These are phyloP conservation scores for Citeromyces nyonsensis DNA, from an alignment of 805 yeast species.

Conservation along the genomic window DNA sequence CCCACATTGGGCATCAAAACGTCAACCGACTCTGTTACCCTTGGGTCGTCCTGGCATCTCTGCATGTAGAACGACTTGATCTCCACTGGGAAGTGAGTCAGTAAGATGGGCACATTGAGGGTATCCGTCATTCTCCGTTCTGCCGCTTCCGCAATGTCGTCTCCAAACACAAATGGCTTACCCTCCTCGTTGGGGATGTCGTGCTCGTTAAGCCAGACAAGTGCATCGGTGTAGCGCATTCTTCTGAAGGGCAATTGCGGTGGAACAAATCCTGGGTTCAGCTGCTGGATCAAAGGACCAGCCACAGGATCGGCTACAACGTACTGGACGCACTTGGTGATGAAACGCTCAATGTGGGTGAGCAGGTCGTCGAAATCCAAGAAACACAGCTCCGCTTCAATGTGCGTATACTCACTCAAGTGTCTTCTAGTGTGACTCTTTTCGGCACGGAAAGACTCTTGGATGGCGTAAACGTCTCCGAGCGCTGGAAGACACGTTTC, in stretches of 20 bases:
- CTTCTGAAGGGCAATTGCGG: conserved; percentile 84
- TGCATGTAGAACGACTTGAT: conserved; percentile 98
- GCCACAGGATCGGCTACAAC: conserved; percentile 84
- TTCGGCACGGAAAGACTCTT: conserved; percentile 98
- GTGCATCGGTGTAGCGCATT: conserved; percentile 80
- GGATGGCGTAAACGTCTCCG: conserved; percentile 95
- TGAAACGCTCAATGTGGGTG: conserved; percentile 67
- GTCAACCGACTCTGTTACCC: conserved; percentile 97
- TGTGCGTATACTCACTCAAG: conserved; percentile 90
- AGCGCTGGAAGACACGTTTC: conserved; percentile 93
- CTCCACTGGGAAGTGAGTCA: conserved; percentile 91
- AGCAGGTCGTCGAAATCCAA: conserved; percentile 77
- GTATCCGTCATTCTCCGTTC: conserved; percentile 97
- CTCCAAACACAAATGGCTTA: conserved; percentile 87
- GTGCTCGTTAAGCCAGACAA: conserved; percentile 93
- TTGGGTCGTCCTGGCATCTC: conserved; percentile 74
- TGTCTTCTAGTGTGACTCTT: conserved; percentile 98
- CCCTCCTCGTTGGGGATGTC: conserved; percentile 92
- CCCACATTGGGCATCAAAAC: conserved; percentile 99
- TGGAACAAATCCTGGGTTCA: conserved; percentile 81
- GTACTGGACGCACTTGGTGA: conserved; percentile 54
- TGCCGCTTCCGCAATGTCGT: conserved; percentile 98
- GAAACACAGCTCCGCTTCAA: conserved; percentile 90
- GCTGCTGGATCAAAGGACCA: conserved; percentile 77
- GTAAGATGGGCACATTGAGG: conserved; percentile 82